Conservation (phyloP, 306 rosid genomes). For the Acmispon strigosus region DNA sequence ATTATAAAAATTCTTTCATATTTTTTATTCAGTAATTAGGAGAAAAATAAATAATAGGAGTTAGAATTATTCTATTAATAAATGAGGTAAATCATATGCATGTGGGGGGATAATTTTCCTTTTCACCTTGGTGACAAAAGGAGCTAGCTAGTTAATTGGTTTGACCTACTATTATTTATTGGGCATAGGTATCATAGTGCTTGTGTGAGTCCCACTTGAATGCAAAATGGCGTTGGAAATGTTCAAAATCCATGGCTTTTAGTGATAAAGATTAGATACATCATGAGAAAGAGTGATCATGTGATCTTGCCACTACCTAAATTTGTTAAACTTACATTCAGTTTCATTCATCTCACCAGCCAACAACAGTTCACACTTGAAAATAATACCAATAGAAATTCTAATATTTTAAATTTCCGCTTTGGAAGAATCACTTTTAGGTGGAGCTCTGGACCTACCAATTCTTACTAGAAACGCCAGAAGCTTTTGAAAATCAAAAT, state of each 20-base stretch:
- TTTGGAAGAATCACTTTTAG: constrained; percentile 31
- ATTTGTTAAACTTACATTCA: constrained; percentile 5
- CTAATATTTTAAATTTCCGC: background rate
- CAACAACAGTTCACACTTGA: constrained; percentile 6
- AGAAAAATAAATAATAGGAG: no score
- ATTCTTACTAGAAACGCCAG: constrained; percentile 17
- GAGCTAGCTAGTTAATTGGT: constrained; percentile 14
- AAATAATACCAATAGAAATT: background rate
- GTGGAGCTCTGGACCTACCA: constrained; percentile 30
- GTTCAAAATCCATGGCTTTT: constrained; percentile 34
- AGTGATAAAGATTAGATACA: constrained; percentile 17
- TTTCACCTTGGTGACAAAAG: constrained; percentile 3
- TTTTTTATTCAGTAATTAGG: no score
- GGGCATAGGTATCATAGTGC: constrained; percentile 26
- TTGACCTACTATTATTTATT: constrained; percentile 17
- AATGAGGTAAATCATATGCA: background rate
- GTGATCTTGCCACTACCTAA: constrained; percentile 24
- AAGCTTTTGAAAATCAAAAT: constrained; percentile 15
- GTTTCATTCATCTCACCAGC: constrained; percentile 19
- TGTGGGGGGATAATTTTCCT: background rate
- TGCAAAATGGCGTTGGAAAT: constrained; percentile 23
- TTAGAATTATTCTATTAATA: no score
- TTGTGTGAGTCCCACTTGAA: constrained; percentile 32
- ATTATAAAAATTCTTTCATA: no score
- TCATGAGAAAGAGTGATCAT: constrained; percentile 23